Conservation (phyloP, 805 yeast species). For the Pichia paraexigua region DNA sequence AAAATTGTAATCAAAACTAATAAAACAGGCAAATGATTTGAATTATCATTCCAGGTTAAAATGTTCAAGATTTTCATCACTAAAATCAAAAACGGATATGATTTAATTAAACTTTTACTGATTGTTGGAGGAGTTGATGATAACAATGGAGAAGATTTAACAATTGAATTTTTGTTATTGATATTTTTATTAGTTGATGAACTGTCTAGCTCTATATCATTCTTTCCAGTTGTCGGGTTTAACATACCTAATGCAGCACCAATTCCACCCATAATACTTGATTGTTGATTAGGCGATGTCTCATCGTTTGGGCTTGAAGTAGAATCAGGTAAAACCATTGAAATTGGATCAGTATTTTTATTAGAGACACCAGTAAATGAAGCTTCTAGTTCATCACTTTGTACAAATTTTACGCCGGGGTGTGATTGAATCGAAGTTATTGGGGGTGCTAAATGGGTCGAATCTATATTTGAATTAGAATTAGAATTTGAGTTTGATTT, state of each 20-base stretch:
- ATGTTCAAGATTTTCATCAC: constrained; percentile 63
- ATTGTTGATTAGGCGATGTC: too few species aligned
- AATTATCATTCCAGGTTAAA: constrained; percentile 87
- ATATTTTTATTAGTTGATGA: background rate
- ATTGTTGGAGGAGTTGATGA: constrained; percentile 89
- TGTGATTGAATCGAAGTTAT: constrained; percentile 15
- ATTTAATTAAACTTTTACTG: constrained; percentile 69
- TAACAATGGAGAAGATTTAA: constrained; percentile 70
- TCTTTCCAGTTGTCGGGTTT: background rate
- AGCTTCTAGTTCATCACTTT: constrained; percentile 30
- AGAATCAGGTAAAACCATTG: constrained; percentile 7
- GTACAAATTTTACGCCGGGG: constrained; percentile 24
- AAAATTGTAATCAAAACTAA: constrained; percentile 45
- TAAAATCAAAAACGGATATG: constrained; percentile 78
- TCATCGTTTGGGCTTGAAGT: background rate
- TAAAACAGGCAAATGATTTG: constrained; percentile 52
- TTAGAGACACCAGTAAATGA: constrained; percentile 33
- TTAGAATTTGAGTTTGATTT: background rate
- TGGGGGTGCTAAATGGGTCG: constrained; percentile 2
- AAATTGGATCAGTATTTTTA: constrained; percentile 10
- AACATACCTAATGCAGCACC: constrained; percentile 3
- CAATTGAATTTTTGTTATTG: constrained; percentile 11
- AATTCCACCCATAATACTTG: constrained; percentile 4
- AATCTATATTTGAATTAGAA: background rate
- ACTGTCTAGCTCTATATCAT: background rate